Base-by-base conservation (phyloP, 306 rosid genomes). In the Elaeagnus macrophylla region DNA sequence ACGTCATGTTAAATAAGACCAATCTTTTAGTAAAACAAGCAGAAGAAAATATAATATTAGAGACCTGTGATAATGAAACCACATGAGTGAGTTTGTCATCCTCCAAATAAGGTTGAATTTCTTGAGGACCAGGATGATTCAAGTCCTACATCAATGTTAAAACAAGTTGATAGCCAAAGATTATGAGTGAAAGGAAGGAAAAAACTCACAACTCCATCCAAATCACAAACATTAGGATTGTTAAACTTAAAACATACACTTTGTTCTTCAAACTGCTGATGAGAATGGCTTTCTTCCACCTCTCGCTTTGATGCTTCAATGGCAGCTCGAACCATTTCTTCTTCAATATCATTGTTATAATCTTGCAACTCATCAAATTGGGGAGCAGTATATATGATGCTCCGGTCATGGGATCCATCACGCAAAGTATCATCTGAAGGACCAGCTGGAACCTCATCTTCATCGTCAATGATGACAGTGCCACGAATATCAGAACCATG, bases 271-370 rank as follows among this genome's bases (percentile, higher is more conserved):
- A 64, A 51, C 55, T 64, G 60, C 50, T 76, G 81, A 70, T 67
- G 72, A 19, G 65, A 51, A 57, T 62, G 67, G 41, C 73, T 67
- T 69, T 72, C 85, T 72, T 69, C 86, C 52, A 71, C 85, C 60
- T 91, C 97, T 62, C 61, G 47, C 59, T 64, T 82, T 65, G 97
- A 91, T 74, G 96, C 96, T 66, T 86, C 96, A 51, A 91, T 86
- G 60, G 96, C 97, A 68, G 97, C 96, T 42, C 76, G 94, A 37
- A 91, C 70, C 94, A 91, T 91, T 77, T 84, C 89, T 78, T 91
- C 97, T 76, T 91, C 97, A 68, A 84, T 80, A 63, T 91, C 97
- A 73, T 86, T 82, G 52, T 60, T 43, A 67, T 62, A 61, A 65
- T 88, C 79, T 25, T 70, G 83, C 39, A 73, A 66, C 59, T 66